Base-by-base conservation (phyloP, 2,329 filamentous ascomycete species). In the Boeremia lycopersici region DNA sequence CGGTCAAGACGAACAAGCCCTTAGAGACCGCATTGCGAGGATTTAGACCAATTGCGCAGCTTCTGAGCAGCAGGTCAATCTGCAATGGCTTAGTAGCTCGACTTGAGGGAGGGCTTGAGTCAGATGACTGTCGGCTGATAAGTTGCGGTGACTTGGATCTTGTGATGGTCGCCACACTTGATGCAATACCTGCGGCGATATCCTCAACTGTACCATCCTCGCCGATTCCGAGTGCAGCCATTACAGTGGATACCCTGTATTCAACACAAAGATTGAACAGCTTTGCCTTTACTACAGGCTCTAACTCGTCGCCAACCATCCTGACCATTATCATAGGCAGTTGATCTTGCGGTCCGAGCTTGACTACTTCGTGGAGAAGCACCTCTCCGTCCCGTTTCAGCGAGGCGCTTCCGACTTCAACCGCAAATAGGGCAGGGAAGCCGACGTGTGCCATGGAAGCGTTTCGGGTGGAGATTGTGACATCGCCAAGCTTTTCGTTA, bases 261-360 rank as follows among this genome's bases (percentile, higher is more conserved):
- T 99, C 96, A n/a, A 91, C 75, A 55, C 86, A 88, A 4, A 96
- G 64, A 57, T 96, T 92, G 74, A 89, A 90, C 36, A 98, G 77
- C 71, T 96, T 96, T 53, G 97, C 74, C 72, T 96, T 96, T 62
- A 97, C 80, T 6, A 91, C 87, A 0, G 96, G 93, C 60, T 98
- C 93, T 77, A 96, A 90, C 71, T 98, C 93, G 70, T 98, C 93
- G 0, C 91, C 91, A 61, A 99, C 90, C 77, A 96, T 89, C 44
- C 95, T 85, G 55, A 90, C 85, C 87, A 96, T 96, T 48, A 98
- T 73, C 60, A 93, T 90, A 0, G 88, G 86, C 1, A 84, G 77
- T 25, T 72, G 71, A 19, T 79, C 78, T 8, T 68, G 62, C 7
- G 66, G 67, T 33, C 60, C 61, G 4, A 73, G 57, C 15, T 72